These are phyloP conservation scores for Saccharomycopsis microspora DNA, from an alignment of 805 yeast genomes.

Conservation along the genomic window DNA sequence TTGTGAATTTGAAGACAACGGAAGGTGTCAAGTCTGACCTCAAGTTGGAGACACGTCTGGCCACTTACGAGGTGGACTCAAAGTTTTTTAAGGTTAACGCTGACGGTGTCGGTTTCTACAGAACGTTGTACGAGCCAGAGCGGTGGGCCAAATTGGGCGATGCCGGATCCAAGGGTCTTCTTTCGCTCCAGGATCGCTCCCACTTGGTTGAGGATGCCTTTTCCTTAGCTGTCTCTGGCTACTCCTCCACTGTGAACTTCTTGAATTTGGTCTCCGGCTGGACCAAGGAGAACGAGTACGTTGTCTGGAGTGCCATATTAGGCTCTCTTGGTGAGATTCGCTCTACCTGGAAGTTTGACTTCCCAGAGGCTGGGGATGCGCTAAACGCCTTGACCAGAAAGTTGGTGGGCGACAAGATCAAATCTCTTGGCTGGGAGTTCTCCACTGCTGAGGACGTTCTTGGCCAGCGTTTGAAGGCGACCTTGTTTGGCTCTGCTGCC, in stretches of 20 bases:
- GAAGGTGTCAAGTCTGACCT: conserved; percentile 50
- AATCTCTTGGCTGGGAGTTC: conserved; percentile 56
- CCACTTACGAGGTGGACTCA: conserved; percentile 30
- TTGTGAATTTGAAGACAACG: conserved; percentile 48
- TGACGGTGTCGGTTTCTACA: conserved; percentile 64
- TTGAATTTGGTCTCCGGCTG: conserved; percentile 49
- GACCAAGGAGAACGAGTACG: conserved; percentile 48
- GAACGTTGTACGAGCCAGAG: conserved; percentile 58
- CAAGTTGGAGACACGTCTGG: conserved; percentile 40
- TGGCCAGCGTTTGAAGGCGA: conserved; percentile 54
- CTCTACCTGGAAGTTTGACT: conserved; percentile 46
- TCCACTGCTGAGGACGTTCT: conserved; percentile 42
- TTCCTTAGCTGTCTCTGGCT: conserved; percentile 61
- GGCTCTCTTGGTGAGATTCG: conserved; percentile 36
- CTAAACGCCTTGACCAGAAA: conserved; percentile 41
- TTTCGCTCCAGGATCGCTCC: conserved; percentile 67
- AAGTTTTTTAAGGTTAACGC: conserved; percentile 60
- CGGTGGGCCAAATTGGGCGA: conserved; percentile 62
- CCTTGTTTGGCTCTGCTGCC: conserved; percentile 51
- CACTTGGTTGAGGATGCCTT: conserved; percentile 76
- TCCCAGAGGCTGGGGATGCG: conserved; percentile 25
- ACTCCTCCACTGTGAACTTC: conserved; percentile 48
- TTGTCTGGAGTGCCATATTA: conserved; percentile 57
- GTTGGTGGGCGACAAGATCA: conserved; percentile 42
- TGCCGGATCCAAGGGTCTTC: conserved; percentile 41